Percentiles rank a stretch among this genome's conserved stretches.
These are phyloP conservation scores for Coemansia sp. DNA, from an alignment of 192 early-diverging fungal genomes.

Conservation along the genomic window DNA sequence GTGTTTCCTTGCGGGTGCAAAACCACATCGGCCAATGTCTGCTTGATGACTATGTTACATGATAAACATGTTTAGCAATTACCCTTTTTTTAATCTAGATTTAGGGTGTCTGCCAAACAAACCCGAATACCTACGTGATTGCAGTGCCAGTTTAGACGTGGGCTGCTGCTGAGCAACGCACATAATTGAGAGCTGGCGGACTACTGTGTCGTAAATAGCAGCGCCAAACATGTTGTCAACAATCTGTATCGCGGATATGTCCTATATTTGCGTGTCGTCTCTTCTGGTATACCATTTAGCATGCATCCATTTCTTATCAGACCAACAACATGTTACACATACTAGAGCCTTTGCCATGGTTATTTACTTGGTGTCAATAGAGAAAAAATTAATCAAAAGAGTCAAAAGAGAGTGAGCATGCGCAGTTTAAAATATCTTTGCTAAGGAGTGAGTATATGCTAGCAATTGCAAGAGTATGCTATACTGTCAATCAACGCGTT, in stretches of 20 bases:
- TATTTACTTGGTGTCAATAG: neutral
- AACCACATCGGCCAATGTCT: constrained; percentile 12
- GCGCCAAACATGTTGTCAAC: constrained; percentile 27
- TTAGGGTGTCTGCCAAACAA: too few species aligned
- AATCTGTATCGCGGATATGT: constrained; percentile 20
- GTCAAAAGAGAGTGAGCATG: neutral
- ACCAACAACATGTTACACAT: neutral
- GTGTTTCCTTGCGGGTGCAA: constrained; percentile 14
- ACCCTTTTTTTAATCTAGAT: too few species aligned
- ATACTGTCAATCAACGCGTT: neutral
- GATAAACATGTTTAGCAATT: neutral
- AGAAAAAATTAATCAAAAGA: neutral
- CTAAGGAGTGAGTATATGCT: neutral
- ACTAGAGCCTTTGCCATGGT: constrained; percentile 5
- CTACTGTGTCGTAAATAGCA: constrained; percentile 25
- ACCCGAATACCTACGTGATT: constrained; percentile 9
- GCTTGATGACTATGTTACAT: constrained; percentile 29
- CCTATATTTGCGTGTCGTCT: constrained; percentile 7
- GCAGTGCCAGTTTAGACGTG: constrained; percentile 1
- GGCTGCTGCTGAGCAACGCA: constrained; percentile 9
- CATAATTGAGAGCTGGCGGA: constrained; percentile 15
- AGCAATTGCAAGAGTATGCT: neutral
- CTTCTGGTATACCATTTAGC: neutral
- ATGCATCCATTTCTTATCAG: neutral
- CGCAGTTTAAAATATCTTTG: neutral